Evolutionary conservation across 345 rosid species (phyloP).

Genomic region (Hevea brasiliensis): DNA sequence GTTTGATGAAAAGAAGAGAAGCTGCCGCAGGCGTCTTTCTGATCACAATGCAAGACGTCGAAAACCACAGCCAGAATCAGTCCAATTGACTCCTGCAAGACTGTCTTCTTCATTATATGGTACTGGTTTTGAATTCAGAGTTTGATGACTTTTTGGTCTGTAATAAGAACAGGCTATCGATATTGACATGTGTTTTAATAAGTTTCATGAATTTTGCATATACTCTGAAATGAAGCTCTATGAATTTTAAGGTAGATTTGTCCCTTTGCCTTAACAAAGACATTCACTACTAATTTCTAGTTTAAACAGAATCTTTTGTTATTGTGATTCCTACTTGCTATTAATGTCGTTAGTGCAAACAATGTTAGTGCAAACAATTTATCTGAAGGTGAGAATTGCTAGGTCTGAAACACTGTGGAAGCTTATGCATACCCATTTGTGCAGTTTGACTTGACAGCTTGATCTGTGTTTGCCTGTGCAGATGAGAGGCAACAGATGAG

Average conservation of each 20-base stretch:
- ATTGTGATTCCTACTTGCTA: not conserved
- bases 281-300: not conserved
- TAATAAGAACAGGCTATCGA: not conserved
- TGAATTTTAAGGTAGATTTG: not conserved
- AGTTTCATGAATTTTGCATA: not conserved
- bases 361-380: not conserved
- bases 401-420: slow-evolving; percentile 6
- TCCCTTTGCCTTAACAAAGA: not conserved
- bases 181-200: not conserved
- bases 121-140: slow-evolving; percentile 32
- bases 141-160: not conserved
- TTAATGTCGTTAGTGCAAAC: not conserved
- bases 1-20: slow-evolving; percentile 90
- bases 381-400: not conserved
- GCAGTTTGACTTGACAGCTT: slow-evolving; percentile 10
- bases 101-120: slow-evolving; percentile 50
- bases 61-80: slow-evolving; percentile 68
- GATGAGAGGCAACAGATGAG: slow-evolving; percentile 68
- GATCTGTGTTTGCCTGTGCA: slow-evolving; percentile 36
- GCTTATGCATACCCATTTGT: not conserved
- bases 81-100: slow-evolving; percentile 48
- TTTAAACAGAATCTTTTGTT: not conserved
- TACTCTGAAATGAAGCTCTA: slow-evolving; percentile 1
- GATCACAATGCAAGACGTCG: slow-evolving; percentile 99
- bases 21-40: slow-evolving; percentile 86